Evolutionary conservation across 2,329 filamentous ascomycete species (phyloP).

Genomic region (Hansfordia pulvinata): DNA sequence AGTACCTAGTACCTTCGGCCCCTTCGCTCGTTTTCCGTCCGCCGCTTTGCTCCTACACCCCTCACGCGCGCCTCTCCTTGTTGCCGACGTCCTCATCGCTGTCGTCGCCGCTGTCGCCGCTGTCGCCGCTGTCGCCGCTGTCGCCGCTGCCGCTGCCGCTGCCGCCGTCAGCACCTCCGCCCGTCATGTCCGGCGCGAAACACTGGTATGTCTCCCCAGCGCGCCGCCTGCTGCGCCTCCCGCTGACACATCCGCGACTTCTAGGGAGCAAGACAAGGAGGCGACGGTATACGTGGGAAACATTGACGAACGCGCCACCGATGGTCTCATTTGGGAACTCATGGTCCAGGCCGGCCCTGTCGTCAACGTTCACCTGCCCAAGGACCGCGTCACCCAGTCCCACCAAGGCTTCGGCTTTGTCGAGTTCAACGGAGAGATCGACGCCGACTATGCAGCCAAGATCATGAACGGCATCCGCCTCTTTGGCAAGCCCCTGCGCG

Average conservation of each 20-base stretch:
- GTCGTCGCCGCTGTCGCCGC: too few species aligned
- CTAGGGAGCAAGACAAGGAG: constrained; percentile 93
- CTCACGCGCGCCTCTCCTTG: too few species aligned
- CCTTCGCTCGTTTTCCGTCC: too few species aligned
- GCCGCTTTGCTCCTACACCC: too few species aligned
- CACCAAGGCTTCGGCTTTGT: constrained; percentile 99
- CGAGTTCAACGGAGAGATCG: constrained; percentile 89
- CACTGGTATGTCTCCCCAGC: constrained; percentile 14
- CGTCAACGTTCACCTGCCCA: constrained; percentile 94
- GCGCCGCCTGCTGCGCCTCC: neutral
- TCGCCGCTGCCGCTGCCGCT: too few species aligned
- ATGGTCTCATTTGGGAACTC: constrained; percentile 87
- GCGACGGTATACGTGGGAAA: constrained; percentile 97
- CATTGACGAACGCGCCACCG: constrained; percentile 88
- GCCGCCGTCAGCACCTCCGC: too few species aligned
- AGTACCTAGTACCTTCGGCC: too few species aligned
- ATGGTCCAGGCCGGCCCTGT: constrained; percentile 97
- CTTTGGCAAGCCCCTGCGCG: constrained; percentile 86
- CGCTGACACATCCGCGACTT: constrained; percentile 8
- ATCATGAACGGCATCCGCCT: constrained; percentile 94
- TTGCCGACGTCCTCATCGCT: too few species aligned
- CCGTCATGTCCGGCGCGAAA: constrained; percentile 28
- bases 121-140: too few species aligned
- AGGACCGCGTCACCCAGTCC: constrained; percentile 91
- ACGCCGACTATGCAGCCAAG: constrained; percentile 91